Evolutionary conservation across 83 land plant species (phyloP), one percentile per base, ranked within the genome.

Genomic region (Picea abies): DNA sequence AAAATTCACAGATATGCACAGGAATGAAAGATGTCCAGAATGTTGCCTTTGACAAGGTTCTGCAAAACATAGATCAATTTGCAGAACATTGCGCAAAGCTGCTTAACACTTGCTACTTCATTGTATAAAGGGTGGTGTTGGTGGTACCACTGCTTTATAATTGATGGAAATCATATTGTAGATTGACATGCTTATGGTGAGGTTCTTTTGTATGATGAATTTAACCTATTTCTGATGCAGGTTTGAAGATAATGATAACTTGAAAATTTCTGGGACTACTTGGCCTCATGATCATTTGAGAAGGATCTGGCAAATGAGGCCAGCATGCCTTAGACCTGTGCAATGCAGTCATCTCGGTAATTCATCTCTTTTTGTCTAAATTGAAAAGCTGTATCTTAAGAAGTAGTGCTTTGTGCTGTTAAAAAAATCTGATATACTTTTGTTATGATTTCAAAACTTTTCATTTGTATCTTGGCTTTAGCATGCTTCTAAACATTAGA

Each of bases 261-360:
- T 16, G 26, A 72, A 60, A 60, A 23, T 12, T 47, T 58, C 56
- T 17, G 20, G 35, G 41, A 20, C 65, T 60, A 11, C 41, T 80
- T 73, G 22, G 32, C 37, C 56, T 4, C 69, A 35, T 58, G 62
- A 26, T 82, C 29, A 41, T 65, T 12, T 77, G 87, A 91, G 91
- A 67, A 65, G 80, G 52, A 80, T 86, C 41, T 90, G 93, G 93
- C 83, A 86, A 83, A 88, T 91, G 83, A 84, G 95, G 82, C 92
- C 93, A 22, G 22, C 84, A 23, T 93, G 88, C 80, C 58, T 93
- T 81, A 87, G 91, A 66, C 88, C 92, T 12, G 60, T 91, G 23
- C 90, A 76, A 2, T 83, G 90, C 72, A 63, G 85, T 68, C 23
- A 81, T 76, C 81, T 84, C 25, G 93, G 95, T 91, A 85, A 69